Evolutionary conservation across 1,284 basidiomycete genomes (phyloP).

Genomic region (Pisolithus thermaeus): DNA sequence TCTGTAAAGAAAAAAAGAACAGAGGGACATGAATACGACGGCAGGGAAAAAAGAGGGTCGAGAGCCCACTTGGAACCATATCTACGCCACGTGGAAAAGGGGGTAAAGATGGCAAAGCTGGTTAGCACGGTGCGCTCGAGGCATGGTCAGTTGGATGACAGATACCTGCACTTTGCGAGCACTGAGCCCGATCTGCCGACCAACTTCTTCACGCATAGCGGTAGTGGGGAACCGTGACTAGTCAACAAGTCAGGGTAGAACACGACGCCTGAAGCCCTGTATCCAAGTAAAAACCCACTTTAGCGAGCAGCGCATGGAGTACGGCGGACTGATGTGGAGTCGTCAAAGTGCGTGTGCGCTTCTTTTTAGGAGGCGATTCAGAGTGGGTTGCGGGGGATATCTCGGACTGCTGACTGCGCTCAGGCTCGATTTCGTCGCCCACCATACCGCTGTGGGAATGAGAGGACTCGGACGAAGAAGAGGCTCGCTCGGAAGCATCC

Average conservation of each 20-base stretch:
- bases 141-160: constrained; percentile 13
- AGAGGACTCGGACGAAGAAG: constrained; percentile 35
- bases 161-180: constrained; percentile 82
- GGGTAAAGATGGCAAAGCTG: constrained; percentile 6
- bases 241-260: constrained; percentile 4
- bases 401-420: constrained; percentile 32
- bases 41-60: constrained; percentile 15
- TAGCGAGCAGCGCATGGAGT: constrained; percentile 70
- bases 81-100: constrained; percentile 36
- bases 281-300: constrained; percentile 41
- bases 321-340: constrained; percentile 81
- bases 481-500: constrained; percentile 18
- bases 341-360: constrained; percentile 71
- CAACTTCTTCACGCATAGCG: constrained; percentile 78
- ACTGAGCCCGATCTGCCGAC: constrained; percentile 74
- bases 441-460: constrained; percentile 46
- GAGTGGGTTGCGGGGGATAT: constrained; percentile 24
- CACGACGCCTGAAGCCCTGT: neutral
- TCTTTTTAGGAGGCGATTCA: constrained; percentile 68
- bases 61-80: constrained; percentile 74
- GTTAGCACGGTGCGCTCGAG: constrained; percentile 7
- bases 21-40: constrained; percentile 7
- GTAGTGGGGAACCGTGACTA: constrained; percentile 84
- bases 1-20: constrained; percentile 36
- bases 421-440: constrained; percentile 45